These are phyloP conservation scores for Boletus pseudo-olivaceus DNA, from an alignment of 768 basidiomycete species.

Conservation along the genomic window DNA sequence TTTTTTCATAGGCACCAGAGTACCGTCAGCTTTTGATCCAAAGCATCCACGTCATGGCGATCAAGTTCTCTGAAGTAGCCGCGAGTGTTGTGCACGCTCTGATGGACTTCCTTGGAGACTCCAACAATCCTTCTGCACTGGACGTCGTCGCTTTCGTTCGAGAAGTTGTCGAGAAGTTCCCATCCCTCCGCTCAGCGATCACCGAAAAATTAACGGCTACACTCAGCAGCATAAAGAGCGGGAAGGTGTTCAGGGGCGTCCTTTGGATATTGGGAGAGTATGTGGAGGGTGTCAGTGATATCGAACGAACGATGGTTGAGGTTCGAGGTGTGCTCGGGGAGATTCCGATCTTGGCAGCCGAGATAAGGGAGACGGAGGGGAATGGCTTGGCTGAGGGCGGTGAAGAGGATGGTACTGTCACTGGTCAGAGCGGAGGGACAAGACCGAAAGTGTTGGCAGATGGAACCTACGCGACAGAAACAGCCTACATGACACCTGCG, in stretches of 20 bases:
- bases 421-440: slow-evolving; percentile 40
- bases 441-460: slow-evolving; percentile 86
- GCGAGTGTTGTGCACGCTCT: slow-evolving; percentile 91
- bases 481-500: slow-evolving; percentile 69
- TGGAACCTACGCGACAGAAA: slow-evolving; percentile 97
- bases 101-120: slow-evolving; percentile 93
- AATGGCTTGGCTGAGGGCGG: slow-evolving; percentile 47
- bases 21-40: slow-evolving; percentile 96
- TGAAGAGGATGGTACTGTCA: slow-evolving; percentile 39
- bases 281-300: slow-evolving; percentile 61
- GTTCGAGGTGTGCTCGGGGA: slow-evolving; percentile 87
- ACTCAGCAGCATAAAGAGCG: slow-evolving; percentile 85
- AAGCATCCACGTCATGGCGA: slow-evolving; percentile 93
- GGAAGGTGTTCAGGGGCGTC: slow-evolving; percentile 94
- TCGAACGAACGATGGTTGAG: slow-evolving; percentile 70
- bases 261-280: slow-evolving; percentile 99
- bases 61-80: slow-evolving; percentile 96
- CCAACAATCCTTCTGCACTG: slow-evolving; percentile 90
- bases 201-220: slow-evolving; percentile 81
- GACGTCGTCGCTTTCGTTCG: slow-evolving; percentile 89
- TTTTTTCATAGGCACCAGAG: slow-evolving; percentile 67
- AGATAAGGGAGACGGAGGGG: slow-evolving; percentile 69
- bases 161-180: slow-evolving; percentile 98
- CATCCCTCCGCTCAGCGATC: slow-evolving; percentile 74
- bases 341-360: slow-evolving; percentile 93